Evolutionary conservation across 306 rosid species (phyloP), one percentile per base, ranked within the genome.

Genomic region (Vigna reflexopilosa): DNA sequence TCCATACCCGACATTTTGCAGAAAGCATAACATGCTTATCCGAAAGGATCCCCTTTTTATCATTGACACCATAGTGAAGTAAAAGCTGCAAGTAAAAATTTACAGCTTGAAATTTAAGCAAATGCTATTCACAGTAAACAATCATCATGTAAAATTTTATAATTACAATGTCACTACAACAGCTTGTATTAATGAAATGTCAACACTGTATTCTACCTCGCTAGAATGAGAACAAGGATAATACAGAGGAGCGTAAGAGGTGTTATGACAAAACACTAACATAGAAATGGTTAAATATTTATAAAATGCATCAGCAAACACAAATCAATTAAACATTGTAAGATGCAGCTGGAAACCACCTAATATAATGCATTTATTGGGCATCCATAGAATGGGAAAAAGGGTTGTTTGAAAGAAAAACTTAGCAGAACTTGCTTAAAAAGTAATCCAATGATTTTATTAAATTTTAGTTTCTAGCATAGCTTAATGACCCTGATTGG

Each of bases 1-100:
- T 42, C 52, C 86, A 76, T 92, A 93, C 98, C 96, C 79, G 95
- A 79, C 98, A 91, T 86, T 95, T 95, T 47, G 98, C 90, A 58
- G 98, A 91, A 81, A 84, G 92, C 95, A 95, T 86, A 56, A 86
- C 98, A 79, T 88, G 72, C 80, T 86, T 89, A 52, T 91, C 90
- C 15, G 91, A 51, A 76, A 92, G 98, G 80, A 85, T 68, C 79
- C 98, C 98, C 83, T 92, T 93, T 76, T 75, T 85, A 78, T 89
- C 98, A 54, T 85, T 75, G 76, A 89, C 84, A 78, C 81, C 88
- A 76, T 92, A 88, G 61, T 83, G 84, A 78, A 77, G 92, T 68
- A 95, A 87, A 81, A 95, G 90, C 98, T 92, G 95, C 88, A 84
- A 72, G 73, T 30, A n/a, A 77, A 72, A 72, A 38, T 16, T 55